Conservation (phyloP, 2,329 filamentous ascomycete genomes). For the Botrytis galanthina region DNA sequence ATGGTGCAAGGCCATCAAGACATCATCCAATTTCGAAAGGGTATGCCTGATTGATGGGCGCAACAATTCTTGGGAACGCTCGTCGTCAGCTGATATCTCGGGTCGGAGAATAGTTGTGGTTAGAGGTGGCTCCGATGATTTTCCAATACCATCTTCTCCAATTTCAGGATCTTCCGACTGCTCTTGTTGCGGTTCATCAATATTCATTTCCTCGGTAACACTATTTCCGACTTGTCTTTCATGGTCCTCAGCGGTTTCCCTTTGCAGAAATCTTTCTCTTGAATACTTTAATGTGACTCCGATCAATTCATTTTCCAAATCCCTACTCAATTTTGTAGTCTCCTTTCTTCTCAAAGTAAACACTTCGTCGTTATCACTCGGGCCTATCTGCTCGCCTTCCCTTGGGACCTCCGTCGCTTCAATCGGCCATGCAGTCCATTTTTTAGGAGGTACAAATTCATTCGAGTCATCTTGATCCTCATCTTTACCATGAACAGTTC, state of each 20-base stretch:
- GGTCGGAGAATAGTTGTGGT: conserved; percentile 41
- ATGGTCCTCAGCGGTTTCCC: conserved; percentile 31
- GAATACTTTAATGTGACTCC: conserved; percentile 65
- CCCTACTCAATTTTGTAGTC: conserved; percentile 52
- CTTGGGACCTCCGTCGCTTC: conserved; percentile 59
- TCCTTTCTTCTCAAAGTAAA: conserved; percentile 51
- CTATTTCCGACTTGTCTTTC: conserved; percentile 22
- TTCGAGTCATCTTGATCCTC: conserved; percentile 29
- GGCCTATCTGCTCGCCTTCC: conserved; percentile 49
- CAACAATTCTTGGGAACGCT: conserved; percentile 61
- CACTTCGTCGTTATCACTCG: conserved; percentile 48
- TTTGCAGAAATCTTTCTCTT: conserved; percentile 58
- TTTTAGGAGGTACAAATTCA: conserved; percentile 52
- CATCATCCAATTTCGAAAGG: conserved; percentile 64
- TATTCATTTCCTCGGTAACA: conserved; percentile 23
- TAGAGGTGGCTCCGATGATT: conserved; percentile 12
- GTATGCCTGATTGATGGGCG: conserved; percentile 69
- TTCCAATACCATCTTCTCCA: conserved; percentile 21
- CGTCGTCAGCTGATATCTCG: conserved; percentile 67
- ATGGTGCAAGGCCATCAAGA: conserved; percentile 70
- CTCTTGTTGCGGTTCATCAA: conserved; percentile 2
- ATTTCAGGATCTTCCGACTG: not conserved
- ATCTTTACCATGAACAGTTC: conserved; percentile 31
- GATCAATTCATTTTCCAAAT: conserved; percentile 68
- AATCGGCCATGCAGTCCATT: conserved; percentile 87